Conservation (phyloP, 2,329 filamentous ascomycete species). For the Tympanopsis confertula region DNA sequence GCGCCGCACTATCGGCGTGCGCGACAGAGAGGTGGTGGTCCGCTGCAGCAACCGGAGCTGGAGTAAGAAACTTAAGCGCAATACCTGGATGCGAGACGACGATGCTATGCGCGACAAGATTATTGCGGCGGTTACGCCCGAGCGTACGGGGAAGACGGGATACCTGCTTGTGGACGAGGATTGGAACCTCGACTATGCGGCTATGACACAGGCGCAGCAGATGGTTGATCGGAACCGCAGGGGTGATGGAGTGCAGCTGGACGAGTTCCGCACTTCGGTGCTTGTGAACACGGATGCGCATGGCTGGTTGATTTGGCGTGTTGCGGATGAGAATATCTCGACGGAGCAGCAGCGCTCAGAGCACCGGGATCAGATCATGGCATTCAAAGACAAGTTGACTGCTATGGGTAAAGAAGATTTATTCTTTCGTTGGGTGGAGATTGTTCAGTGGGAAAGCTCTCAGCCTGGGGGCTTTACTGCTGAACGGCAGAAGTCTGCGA, state of each 20-base stretch:
- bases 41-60: background rate
- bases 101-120: background rate
- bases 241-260: background rate
- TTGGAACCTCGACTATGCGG: background rate
- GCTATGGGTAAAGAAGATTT: constrained; percentile 1
- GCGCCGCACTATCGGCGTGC: background rate
- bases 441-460: background rate
- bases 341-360: background rate
- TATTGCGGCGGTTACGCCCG: background rate
- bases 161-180: constrained; percentile 1
- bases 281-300: background rate
- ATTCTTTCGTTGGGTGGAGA: constrained; percentile 1
- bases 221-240: background rate
- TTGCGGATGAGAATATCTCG: background rate
- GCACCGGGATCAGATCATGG: background rate
- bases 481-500: background rate
- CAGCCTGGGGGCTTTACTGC: background rate
- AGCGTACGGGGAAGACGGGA: background rate
- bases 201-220: background rate
- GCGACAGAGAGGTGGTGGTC: background rate
- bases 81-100: background rate
- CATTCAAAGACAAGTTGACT: background rate
- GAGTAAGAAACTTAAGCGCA: background rate
- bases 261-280: background rate
- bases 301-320: constrained; percentile 1